A percentile compares a stretch with the other conserved stretches of the same genome.
phyloP scores from a whole-genome alignment of 176 grass and related monocot genomes.

The Alloteropsis semialata region DNA sequence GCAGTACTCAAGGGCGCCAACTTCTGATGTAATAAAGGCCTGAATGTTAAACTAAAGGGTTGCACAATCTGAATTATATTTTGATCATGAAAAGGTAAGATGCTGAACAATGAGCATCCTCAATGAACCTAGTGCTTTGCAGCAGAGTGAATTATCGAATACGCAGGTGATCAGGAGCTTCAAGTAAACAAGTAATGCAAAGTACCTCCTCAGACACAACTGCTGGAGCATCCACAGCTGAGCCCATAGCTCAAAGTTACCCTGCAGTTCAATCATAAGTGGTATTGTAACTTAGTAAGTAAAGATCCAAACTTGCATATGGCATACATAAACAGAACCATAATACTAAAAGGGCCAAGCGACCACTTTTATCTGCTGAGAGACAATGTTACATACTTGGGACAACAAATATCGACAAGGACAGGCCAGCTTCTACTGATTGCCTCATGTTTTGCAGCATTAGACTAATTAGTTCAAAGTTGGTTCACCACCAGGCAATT shows the following conservation, averaged over 20 bases:
- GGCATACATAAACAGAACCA: too few species aligned
- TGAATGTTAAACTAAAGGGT: background rate
- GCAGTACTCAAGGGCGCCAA: background rate
- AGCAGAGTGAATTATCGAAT: background rate
- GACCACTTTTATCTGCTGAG: background rate
- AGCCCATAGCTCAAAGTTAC: slow-evolving; percentile 41
- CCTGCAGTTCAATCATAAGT: background rate
- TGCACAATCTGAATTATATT: background rate
- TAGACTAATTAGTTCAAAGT: background rate
- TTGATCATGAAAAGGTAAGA: background rate
- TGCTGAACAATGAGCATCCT: background rate
- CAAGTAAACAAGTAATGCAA: background rate
- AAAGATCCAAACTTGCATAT: background rate
- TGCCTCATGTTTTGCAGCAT: background rate
- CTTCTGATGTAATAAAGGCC: background rate
- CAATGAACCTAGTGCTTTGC: slow-evolving; percentile 7
- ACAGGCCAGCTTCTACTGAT: background rate
- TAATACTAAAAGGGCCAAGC: background rate
- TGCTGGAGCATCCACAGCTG: slow-evolving; percentile 45
- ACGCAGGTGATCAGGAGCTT: background rate
- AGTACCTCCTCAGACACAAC: slow-evolving; percentile 25
- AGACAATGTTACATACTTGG: background rate
- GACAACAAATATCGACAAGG: too few species aligned
- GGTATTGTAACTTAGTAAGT: background rate
- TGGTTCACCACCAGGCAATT: background rate